Evolutionary conservation across 176 grass and related monocot species (phyloP).

Genomic region (Rhynchospora pubera): DNA sequence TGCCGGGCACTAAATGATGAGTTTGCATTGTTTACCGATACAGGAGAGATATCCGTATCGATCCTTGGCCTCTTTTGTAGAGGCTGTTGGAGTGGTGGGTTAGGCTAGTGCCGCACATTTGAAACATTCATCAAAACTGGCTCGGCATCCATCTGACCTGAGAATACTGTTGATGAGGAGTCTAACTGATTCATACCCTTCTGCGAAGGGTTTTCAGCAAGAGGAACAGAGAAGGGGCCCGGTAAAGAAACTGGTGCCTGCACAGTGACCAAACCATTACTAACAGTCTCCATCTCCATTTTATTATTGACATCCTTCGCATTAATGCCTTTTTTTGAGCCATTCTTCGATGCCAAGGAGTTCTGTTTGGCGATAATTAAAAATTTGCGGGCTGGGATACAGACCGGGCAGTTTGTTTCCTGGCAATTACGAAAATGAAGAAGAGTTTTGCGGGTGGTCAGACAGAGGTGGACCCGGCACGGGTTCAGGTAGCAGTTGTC

Average conservation of each 20-base stretch:
- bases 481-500: slow-evolving; percentile 57
- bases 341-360: slow-evolving; percentile 39
- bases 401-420: slow-evolving; percentile 69
- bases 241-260: slow-evolving; percentile 1
- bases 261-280: not conserved
- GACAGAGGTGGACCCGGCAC: slow-evolving; percentile 54
- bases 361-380: slow-evolving; percentile 41
- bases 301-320: slow-evolving; percentile 9
- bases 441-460: slow-evolving; percentile 40
- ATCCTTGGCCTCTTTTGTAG: slow-evolving; percentile 58
- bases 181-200: slow-evolving; percentile 4
- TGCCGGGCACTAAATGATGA: slow-evolving; percentile 31
- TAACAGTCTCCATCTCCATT: slow-evolving; percentile 23
- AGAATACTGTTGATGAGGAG: slow-evolving; percentile 24
- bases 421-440: slow-evolving; percentile 63
- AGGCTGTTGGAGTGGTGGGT: slow-evolving; percentile 32
- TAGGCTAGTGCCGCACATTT: slow-evolving; percentile 22
- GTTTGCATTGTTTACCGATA: slow-evolving; percentile 39
- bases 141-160: slow-evolving; percentile 67
- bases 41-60: slow-evolving; percentile 45
- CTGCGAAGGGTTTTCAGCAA: slow-evolving; percentile 2
- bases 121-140: slow-evolving; percentile 42
- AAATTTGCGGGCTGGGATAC: slow-evolving; percentile 52
- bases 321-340: slow-evolving; percentile 32
- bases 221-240: not conserved